Evolutionary conservation across 441 rosid genomes (phyloP).

Genomic region (Melastoma candidum): DNA sequence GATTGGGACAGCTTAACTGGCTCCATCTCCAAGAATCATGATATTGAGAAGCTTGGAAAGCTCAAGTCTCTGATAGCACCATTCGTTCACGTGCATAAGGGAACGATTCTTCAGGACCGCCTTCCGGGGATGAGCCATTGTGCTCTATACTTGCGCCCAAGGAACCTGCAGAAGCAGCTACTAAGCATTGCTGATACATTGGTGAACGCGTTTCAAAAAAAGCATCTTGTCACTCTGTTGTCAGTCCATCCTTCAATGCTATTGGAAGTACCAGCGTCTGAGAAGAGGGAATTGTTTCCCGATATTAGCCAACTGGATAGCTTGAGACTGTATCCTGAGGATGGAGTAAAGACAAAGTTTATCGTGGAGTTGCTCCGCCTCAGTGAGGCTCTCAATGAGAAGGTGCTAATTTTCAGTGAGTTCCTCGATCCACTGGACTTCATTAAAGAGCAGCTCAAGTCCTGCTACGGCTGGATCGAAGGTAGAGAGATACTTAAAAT

Average conservation of each 20-base stretch:
- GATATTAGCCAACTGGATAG: conserved; percentile 18
- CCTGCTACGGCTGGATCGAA: conserved; percentile 30
- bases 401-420: conserved; percentile 66
- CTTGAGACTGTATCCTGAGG: conserved; percentile 26
- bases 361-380: conserved; percentile 39
- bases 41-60: conserved; percentile 18
- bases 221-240: conserved; percentile 30
- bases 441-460: conserved; percentile 30
- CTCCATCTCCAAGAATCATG: conserved; percentile 19
- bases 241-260: conserved; percentile 61
- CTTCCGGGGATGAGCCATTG: conserved; percentile 70
- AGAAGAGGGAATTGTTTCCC: conserved; percentile 7
- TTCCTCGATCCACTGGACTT: conserved; percentile 34
- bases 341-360: conserved; percentile 56
- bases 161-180: conserved; percentile 33
- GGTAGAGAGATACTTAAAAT: conserved; percentile 40
- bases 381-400: conserved; percentile 35
- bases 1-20: conserved; percentile 27
- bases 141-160: conserved; percentile 45
- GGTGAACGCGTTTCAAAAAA: conserved; percentile 16
- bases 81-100: conserved; percentile 67
- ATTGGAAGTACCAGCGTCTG: conserved; percentile 12
- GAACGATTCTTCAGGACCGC: conserved; percentile 35
- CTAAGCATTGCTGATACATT: conserved; percentile 20
- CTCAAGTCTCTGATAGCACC: conserved; percentile 34